These are phyloP conservation scores for Pyronema omphalodes DNA, from an alignment of 495 filamentous ascomycete genomes.

Conservation along the genomic window DNA sequence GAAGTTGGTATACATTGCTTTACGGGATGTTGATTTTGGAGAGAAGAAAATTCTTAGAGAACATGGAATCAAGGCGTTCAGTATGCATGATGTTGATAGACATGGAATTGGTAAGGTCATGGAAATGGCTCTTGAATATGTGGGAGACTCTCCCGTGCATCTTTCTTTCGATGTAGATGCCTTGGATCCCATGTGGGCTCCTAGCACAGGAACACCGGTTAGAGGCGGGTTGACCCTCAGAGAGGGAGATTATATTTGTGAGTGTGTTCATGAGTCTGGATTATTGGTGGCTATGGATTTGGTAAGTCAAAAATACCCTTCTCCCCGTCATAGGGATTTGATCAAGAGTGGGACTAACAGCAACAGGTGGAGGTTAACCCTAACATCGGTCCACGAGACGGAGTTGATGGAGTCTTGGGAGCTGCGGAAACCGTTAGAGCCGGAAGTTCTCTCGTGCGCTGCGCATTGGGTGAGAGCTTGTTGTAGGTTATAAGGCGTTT, in stretches of 20 bases:
- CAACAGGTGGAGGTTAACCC: conserved; percentile 75
- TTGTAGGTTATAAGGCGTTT: conserved; percentile 34
- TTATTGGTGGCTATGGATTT: conserved; percentile 82
- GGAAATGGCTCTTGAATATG: conserved; percentile 90
- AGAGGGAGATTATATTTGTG: conserved; percentile 95
- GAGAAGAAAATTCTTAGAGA: conserved; percentile 84
- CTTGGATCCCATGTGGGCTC: conserved; percentile 84
- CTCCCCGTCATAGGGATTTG: background rate
- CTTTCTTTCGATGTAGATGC: conserved; percentile 96
- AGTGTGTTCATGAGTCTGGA: conserved; percentile 86
- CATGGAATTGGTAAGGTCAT: conserved; percentile 93
- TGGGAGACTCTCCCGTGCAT: conserved; percentile 87
- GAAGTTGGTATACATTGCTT: conserved; percentile 93
- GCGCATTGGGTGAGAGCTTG: conserved; percentile 78
- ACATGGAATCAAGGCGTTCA: conserved; percentile 83
- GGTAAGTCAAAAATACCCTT: conserved; percentile 27
- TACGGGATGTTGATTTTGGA: conserved; percentile 75
- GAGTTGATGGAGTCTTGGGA: conserved; percentile 27
- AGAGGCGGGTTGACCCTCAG: conserved; percentile 86
- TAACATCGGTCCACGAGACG: conserved; percentile 35
- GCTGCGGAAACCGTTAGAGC: conserved; percentile 77
- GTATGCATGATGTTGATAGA: conserved; percentile 95
- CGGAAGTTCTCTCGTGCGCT: conserved; percentile 77
- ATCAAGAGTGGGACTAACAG: background rate
- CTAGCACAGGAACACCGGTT: conserved; percentile 88